Evolutionary conservation across 148 eudicot genomes (phyloP).

Genomic region (Polygonum aviculare): DNA sequence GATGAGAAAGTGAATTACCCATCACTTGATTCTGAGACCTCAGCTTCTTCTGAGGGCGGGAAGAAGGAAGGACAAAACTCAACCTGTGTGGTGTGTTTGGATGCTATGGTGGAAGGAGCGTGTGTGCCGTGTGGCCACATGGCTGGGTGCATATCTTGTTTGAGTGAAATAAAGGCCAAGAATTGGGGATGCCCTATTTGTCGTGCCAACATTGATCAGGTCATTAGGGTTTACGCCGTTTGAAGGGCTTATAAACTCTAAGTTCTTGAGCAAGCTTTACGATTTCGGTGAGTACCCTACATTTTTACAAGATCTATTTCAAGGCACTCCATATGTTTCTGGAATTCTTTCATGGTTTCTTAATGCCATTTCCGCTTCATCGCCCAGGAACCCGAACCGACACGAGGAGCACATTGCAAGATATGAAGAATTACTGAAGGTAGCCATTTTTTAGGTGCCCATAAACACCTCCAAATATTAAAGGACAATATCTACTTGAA

Average conservation of each 20-base stretch:
- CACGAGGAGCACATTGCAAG: neutral
- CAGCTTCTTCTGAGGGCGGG: conserved; percentile 19
- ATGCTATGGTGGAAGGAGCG: conserved; percentile 86
- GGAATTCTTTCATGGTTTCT: neutral
- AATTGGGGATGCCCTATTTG: conserved; percentile 97
- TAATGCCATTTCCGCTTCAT: neutral
- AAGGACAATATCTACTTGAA: neutral
- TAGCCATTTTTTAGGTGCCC: neutral
- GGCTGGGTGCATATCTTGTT: conserved; percentile 95
- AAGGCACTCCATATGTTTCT: neutral
- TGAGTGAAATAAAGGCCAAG: conserved; percentile 66
- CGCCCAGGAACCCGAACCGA: neutral
- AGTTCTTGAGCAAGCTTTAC: neutral
- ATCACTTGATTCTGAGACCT: conserved; percentile 35
- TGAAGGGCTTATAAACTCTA: neutral
- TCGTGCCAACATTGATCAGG: conserved; percentile 71
- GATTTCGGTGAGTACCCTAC: too few relatives aligned
- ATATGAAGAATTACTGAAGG: neutral
- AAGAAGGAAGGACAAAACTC: conserved; percentile 38
- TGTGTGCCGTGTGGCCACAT: conserved; percentile 97
- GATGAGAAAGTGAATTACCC: conserved; percentile 70
- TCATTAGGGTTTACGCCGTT: conserved; percentile 72
- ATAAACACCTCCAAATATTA: neutral
- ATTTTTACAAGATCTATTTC: too few relatives aligned
- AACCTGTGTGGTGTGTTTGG: conserved; percentile 82